phyloP scores from a whole-genome alignment of 2,329 filamentous ascomycete species.

The Colletotrichum tabaci region DNA sequence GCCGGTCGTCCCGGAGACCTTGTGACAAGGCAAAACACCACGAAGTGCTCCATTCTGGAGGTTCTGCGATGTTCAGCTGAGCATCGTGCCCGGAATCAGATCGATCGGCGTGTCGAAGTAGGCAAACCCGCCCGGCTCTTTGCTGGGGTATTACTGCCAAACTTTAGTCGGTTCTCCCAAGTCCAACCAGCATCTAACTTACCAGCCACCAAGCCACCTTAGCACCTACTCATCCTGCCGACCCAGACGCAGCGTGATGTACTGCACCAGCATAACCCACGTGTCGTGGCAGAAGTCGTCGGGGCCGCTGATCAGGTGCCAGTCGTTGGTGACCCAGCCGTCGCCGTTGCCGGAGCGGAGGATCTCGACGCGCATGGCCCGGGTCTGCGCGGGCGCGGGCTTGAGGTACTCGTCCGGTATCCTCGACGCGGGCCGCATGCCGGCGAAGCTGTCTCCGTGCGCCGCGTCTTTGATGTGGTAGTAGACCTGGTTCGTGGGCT shows the following conservation, averaged over 20 bases:
- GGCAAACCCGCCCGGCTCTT: too few relatives aligned
- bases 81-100: too few relatives aligned
- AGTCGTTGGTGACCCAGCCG: constrained; percentile 6
- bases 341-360: neutral
- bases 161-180: too few relatives aligned
- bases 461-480: neutral
- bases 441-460: neutral
- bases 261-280: neutral
- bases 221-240: neutral
- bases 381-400: neutral
- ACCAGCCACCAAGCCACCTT: neutral
- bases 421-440: neutral
- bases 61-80: too few relatives aligned
- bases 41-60: too few relatives aligned
- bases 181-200: too few relatives aligned
- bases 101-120: too few relatives aligned
- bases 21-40: too few relatives aligned
- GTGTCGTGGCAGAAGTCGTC: neutral
- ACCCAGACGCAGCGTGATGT: neutral
- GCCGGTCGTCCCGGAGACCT: too few relatives aligned
- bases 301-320: neutral
- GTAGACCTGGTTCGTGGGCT: neutral
- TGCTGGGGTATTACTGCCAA: too few relatives aligned
- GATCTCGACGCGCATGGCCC: constrained; percentile 7
- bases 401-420: neutral